These are phyloP conservation scores for Wickerhamiella parazyma DNA, from an alignment of 805 yeast species.

Conservation along the genomic window DNA sequence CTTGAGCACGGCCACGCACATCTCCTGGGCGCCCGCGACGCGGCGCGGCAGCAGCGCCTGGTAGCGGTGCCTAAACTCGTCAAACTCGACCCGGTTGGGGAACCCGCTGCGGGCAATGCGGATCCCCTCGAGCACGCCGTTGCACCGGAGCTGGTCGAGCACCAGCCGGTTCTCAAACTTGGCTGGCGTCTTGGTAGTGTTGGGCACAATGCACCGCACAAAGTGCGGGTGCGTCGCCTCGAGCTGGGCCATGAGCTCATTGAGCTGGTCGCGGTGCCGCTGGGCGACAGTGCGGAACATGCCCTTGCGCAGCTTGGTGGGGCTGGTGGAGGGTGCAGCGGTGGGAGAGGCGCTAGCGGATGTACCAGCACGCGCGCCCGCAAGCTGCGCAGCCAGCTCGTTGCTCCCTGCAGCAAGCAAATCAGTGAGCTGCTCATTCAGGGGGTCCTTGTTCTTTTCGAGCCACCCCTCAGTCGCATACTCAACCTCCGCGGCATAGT, in stretches of 20 bases:
- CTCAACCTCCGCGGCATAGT: constrained; percentile 95
- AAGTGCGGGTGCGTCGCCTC: constrained; percentile 85
- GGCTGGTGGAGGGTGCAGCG: constrained; percentile 20
- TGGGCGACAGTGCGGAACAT: constrained; percentile 70
- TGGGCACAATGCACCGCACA: constrained; percentile 91
- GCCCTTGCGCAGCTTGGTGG: constrained; percentile 23
- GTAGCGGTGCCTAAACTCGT: constrained; percentile 66
- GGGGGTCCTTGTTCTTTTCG: constrained; percentile 86
- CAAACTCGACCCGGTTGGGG: constrained; percentile 80
- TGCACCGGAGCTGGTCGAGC: constrained; percentile 80
- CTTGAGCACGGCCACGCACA: constrained; percentile 53
- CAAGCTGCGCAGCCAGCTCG: constrained; percentile 38
- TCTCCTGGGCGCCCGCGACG: constrained; percentile 40
- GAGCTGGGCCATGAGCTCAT: constrained; percentile 55
- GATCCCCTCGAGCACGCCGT: constrained; percentile 96
- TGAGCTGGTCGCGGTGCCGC: constrained; percentile 76
- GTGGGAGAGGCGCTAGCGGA: constrained; percentile 15
- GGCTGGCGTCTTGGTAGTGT: constrained; percentile 55
- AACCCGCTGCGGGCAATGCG: constrained; percentile 94
- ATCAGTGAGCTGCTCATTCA: constrained; percentile 58
- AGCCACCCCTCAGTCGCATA: constrained; percentile 88
- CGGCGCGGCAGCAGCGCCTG: constrained; percentile 38
- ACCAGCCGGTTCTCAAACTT: constrained; percentile 64
- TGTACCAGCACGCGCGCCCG: constrained; percentile 25
- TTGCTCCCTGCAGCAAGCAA: constrained; percentile 47